These are phyloP conservation scores for Penicillium psychrofluorescens DNA, from an alignment of 495 filamentous ascomycete genomes.

Conservation along the genomic window DNA sequence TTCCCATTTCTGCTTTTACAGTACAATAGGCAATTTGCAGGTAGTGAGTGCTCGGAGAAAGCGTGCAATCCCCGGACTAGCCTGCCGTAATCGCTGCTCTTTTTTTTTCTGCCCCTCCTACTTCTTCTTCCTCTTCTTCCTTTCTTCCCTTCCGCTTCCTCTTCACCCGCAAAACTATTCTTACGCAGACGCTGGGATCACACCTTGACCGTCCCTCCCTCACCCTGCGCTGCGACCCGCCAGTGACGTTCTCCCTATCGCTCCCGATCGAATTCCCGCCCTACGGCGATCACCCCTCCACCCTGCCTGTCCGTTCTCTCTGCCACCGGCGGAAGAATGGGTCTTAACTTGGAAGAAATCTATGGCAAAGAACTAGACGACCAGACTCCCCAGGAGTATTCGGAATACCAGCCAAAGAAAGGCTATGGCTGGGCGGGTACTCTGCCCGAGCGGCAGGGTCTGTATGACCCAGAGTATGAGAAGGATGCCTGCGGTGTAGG, in stretches of 20 bases:
- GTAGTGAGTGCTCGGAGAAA: no score
- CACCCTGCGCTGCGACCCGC: constrained; percentile 17
- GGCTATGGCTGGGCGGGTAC: constrained; percentile 87
- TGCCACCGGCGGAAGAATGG: constrained; percentile 55
- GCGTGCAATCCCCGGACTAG: no score
- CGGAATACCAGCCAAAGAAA: constrained; percentile 87
- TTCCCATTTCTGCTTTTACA: no score
- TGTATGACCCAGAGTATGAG: constrained; percentile 93
- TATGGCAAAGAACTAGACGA: constrained; percentile 56
- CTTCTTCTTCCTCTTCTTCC: not conserved
- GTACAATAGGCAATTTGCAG: no score
- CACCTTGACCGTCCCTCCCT: constrained; percentile 9
- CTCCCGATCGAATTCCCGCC: constrained; percentile 9
- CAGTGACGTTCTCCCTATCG: constrained; percentile 20
- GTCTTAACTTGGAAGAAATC: constrained; percentile 57
- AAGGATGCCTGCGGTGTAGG: constrained; percentile 99
- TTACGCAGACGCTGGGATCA: constrained; percentile 11
- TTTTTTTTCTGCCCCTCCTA: not conserved
- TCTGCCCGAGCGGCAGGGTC: constrained; percentile 93
- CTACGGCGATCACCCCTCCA: constrained; percentile 13
- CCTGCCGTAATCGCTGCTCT: not conserved
- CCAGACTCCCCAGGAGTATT: constrained; percentile 55
- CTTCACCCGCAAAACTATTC: not conserved
- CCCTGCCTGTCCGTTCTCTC: constrained; percentile 32
- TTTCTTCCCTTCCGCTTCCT: not conserved